Conservation (phyloP, 2,329 filamentous ascomycete genomes). For the Cordyceps cateniannulata region DNA sequence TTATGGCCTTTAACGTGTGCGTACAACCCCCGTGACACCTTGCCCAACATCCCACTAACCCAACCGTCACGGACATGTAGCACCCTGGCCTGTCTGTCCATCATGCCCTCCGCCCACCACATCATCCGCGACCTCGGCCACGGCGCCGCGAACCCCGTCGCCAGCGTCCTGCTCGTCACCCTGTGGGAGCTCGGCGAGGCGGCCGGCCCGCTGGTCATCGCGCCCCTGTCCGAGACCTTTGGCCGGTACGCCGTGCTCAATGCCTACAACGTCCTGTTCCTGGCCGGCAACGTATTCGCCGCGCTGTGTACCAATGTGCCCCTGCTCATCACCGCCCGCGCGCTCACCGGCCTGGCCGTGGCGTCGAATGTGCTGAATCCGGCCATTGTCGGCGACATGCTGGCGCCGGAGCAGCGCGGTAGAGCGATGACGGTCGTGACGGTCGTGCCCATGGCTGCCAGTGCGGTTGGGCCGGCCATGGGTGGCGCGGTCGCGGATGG, state of each 20-base stretch:
- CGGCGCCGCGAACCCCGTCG: conserved; percentile 35
- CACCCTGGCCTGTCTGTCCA: conserved; percentile 50
- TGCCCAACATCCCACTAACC: background rate
- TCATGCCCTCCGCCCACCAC: conserved; percentile 45
- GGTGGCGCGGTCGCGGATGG: conserved; percentile 47
- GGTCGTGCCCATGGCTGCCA: conserved; percentile 52
- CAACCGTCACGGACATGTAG: conserved; percentile 22
- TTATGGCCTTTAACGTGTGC: background rate
- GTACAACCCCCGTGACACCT: background rate
- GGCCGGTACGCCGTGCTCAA: conserved; percentile 51
- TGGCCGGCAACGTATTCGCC: conserved; percentile 38
- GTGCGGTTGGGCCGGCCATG: conserved; percentile 50
- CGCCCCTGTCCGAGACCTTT: conserved; percentile 55
- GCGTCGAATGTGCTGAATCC: conserved; percentile 58
- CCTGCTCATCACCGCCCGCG: conserved; percentile 46
- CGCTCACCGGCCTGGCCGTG: conserved; percentile 55
- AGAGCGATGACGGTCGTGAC: conserved; percentile 51
- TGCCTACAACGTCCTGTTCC: conserved; percentile 43
- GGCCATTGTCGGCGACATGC: conserved; percentile 59
- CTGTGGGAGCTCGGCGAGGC: conserved; percentile 64
- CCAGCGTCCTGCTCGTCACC: conserved; percentile 57
- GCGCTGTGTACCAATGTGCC: conserved; percentile 39
- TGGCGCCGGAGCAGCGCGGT: conserved; percentile 49
- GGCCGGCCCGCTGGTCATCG: conserved; percentile 52
- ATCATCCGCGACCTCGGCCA: conserved; percentile 42